A percentile compares a stretch with the other conserved stretches of the same genome.
Evolutionary conservation across 805 yeast genomes (phyloP).

Genomic region (Candida nemodendra): DNA sequence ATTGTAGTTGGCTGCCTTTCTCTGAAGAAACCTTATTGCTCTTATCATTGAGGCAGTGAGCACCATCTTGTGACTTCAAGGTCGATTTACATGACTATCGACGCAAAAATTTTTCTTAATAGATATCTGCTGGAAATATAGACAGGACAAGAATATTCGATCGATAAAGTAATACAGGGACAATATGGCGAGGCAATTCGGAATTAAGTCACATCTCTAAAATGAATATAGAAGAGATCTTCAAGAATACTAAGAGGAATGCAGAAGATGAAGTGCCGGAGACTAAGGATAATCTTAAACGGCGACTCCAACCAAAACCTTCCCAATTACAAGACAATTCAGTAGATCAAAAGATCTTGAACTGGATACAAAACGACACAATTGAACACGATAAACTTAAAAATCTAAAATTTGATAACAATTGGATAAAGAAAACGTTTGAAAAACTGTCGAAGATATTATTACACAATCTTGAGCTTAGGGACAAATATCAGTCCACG

Average conservation of each 20-base stretch:
- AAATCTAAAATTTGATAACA: conserved; percentile 6
- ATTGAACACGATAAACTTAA: not conserved
- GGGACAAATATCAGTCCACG: conserved; percentile 7
- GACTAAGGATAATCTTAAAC: not conserved
- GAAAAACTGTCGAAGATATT: conserved; percentile 9
- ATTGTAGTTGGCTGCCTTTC: too few species aligned
- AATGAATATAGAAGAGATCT: conserved; percentile 9
- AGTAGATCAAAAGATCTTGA: conserved; percentile 8
- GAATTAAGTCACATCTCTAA: too few species aligned
- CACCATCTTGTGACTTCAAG: too few species aligned
- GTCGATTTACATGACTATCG: too few species aligned
- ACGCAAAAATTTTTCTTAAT: too few species aligned
- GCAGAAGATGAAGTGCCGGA: conserved; percentile 1
- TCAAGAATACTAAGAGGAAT: conserved; percentile 1
- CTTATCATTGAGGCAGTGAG: too few species aligned
- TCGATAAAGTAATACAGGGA: too few species aligned
- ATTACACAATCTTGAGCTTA: conserved; percentile 8
- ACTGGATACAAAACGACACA: conserved; percentile 7
- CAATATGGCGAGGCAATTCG: too few species aligned
- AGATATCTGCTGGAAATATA: too few species aligned
- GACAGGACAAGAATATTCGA: too few species aligned
- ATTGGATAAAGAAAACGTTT: conserved; percentile 14
- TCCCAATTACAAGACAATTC: not conserved
- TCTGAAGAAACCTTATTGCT: too few species aligned
- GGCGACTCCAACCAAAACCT: not conserved